These are phyloP conservation scores for Candida caryicola DNA, from an alignment of 805 yeast species.

Conservation along the genomic window DNA sequence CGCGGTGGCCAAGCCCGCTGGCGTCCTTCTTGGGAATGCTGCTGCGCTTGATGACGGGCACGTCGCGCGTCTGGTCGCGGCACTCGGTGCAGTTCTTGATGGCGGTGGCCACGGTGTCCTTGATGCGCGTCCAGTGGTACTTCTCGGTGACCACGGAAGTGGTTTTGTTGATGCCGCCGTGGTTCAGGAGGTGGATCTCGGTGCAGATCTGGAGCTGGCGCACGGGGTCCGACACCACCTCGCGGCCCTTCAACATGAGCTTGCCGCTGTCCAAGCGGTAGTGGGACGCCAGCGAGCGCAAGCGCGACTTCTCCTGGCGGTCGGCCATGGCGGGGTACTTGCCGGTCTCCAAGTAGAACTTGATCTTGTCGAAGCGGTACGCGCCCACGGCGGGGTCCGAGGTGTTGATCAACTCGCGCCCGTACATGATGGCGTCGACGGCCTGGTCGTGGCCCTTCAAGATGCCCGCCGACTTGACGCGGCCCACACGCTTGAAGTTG, in stretches of 20 bases:
- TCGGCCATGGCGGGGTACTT: constrained; percentile 80
- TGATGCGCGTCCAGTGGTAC: constrained; percentile 90
- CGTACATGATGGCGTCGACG: constrained; percentile 84
- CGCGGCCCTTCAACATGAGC: constrained; percentile 71
- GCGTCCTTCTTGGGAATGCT: constrained; percentile 18
- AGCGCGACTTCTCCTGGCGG: constrained; percentile 82
- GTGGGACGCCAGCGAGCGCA: constrained; percentile 76
- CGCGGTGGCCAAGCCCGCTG: constrained; percentile 1
- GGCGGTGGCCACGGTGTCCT: constrained; percentile 79
- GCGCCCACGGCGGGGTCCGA: constrained; percentile 50
- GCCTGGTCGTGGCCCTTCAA: constrained; percentile 80
- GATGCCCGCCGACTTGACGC: constrained; percentile 83
- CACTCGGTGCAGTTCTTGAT: constrained; percentile 76
- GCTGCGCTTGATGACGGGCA: constrained; percentile 11
- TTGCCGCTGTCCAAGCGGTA: constrained; percentile 71
- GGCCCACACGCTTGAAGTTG: constrained; percentile 75
- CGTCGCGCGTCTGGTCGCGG: constrained; percentile 43
- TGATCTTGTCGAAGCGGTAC: constrained; percentile 71
- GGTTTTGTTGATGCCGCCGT: constrained; percentile 86
- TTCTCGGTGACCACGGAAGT: constrained; percentile 73
- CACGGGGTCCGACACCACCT: constrained; percentile 75
- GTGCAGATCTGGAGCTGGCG: constrained; percentile 74
- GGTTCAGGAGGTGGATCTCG: constrained; percentile 65
- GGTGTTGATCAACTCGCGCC: constrained; percentile 66
- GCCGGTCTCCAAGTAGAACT: constrained; percentile 76